Evolutionary conservation across 2,329 filamentous ascomycete species (phyloP).

Genomic region (Pseudocercospora fijiensis): DNA sequence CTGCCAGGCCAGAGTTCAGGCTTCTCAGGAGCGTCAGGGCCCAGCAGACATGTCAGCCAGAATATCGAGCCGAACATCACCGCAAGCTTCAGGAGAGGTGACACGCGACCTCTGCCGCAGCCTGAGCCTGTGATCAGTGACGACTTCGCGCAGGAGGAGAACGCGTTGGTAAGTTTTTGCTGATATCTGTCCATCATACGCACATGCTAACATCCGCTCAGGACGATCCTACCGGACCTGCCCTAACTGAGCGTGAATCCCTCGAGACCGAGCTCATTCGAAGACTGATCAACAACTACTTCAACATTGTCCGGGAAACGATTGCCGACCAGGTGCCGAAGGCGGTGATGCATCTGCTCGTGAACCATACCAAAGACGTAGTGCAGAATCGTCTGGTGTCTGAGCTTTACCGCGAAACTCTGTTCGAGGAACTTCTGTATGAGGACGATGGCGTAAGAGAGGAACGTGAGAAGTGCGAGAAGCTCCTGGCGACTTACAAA

Average conservation of each 20-base stretch:
- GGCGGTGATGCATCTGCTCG: slow-evolving; percentile 96
- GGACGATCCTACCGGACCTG: slow-evolving; percentile 53
- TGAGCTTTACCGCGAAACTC: slow-evolving; percentile 85
- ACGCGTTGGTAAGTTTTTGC: slow-evolving; percentile 30
- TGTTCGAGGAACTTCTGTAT: slow-evolving; percentile 93
- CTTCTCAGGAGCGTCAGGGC: slow-evolving; percentile 43
- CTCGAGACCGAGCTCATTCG: slow-evolving; percentile 98
- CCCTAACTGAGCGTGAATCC: slow-evolving; percentile 89
- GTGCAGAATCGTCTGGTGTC: slow-evolving; percentile 96
- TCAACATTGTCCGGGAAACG: slow-evolving; percentile 98
- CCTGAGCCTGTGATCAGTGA: slow-evolving; percentile 47
- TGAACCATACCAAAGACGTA: slow-evolving; percentile 97
- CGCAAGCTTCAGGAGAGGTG: slow-evolving; percentile 75
- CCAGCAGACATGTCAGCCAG: slow-evolving; percentile 71
- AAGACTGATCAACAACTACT: slow-evolving; percentile 94
- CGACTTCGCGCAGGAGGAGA: slow-evolving; percentile 50
- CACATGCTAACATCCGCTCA: slow-evolving; percentile 15
- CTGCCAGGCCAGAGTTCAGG: slow-evolving; percentile 41
- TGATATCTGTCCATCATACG: neutral
- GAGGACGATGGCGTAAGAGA: slow-evolving; percentile 97
- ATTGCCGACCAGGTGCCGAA: slow-evolving; percentile 98
- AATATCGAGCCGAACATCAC: slow-evolving; percentile 76
- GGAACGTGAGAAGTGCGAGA: slow-evolving; percentile 97
- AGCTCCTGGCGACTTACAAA: slow-evolving; percentile 88
- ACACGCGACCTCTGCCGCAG: slow-evolving; percentile 49